These are phyloP conservation scores for Komagataella phaffii DNA, from an alignment of 805 yeast species.

Conservation along the genomic window DNA sequence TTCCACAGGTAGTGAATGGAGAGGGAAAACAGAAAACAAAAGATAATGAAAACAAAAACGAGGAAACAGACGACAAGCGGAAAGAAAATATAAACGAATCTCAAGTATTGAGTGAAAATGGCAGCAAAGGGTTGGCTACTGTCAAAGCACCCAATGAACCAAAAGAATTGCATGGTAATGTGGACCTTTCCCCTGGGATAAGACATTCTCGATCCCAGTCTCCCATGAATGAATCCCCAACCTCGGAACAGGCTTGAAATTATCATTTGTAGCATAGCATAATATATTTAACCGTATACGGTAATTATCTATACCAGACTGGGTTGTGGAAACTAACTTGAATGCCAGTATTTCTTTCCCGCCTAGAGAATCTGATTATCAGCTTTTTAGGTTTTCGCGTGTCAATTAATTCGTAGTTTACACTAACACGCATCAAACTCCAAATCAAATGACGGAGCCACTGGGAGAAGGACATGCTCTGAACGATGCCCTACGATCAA, in stretches of 20 bases:
- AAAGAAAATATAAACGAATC: background rate
- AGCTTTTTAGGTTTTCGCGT: background rate
- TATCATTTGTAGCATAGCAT: background rate
- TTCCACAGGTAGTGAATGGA: conserved; percentile 4
- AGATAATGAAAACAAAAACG: background rate
- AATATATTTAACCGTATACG: too few species aligned
- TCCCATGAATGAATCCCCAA: background rate
- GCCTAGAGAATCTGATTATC: background rate
- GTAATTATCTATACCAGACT: background rate
- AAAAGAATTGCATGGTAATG: background rate
- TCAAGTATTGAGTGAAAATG: background rate
- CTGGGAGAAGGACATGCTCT: background rate
- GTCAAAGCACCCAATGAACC: background rate
- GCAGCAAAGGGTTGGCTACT: background rate
- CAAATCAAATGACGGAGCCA: background rate
- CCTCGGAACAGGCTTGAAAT: background rate
- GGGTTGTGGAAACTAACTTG: background rate
- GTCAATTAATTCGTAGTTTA: too few species aligned
- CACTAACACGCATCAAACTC: background rate
- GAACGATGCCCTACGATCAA: background rate
- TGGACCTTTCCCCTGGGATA: background rate
- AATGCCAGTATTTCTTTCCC: background rate
- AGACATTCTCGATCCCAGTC: background rate
- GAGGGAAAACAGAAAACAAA: background rate
- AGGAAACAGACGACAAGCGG: background rate